Base-by-base conservation (phyloP, 495 filamentous ascomycete genomes). In the Penicillium paxilli region DNA sequence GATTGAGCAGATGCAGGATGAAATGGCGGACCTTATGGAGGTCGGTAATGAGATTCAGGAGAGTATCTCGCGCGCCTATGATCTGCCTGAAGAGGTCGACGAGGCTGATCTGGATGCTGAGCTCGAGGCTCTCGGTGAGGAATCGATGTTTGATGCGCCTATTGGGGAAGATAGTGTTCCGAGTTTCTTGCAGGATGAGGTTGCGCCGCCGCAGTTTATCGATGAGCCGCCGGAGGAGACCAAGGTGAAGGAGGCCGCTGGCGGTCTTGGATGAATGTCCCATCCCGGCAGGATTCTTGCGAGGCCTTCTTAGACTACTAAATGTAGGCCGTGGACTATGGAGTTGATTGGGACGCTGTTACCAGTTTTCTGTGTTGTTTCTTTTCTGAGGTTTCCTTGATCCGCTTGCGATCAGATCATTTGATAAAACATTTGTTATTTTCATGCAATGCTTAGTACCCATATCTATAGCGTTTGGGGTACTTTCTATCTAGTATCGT, bases 1-100 rank as follows among this genome's bases (percentile, higher is more conserved):
- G 82, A 96, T 98, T 62, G 94, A 98, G 80, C 82, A 87, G 54
- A 85, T 98, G 80, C 94, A 98, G 81, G 94, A 98, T 68, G 94
- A 98, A 79, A 98, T 98, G 93, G 91, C 91, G 30, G 94, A 98
- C 73, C 63, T 98, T 72, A 89, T 98, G 85, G 95, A 98, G 63
- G 85, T 97, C 33, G 94, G 95, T 2, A 98, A 98, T 71, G 94
- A 98, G 73, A 99, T 99, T 51, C 90, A 99, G 71, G 94, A 99
- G 76, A 92, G 87, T 53, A 89, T 99, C 47, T 91, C 89, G 47
- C 73, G 95, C 55, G 89, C 91, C 54, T 99, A 99, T 69, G 94
- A 98, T 68, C 78, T 98, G 20, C 94, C 94, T 1, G 94, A 98
- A 67, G 93, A 98, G 66, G 92, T 99, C 51, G 94, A 99, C 74